phyloP scores from a whole-genome alignment of 257 asterid species.

The Gentiana straminea region DNA sequence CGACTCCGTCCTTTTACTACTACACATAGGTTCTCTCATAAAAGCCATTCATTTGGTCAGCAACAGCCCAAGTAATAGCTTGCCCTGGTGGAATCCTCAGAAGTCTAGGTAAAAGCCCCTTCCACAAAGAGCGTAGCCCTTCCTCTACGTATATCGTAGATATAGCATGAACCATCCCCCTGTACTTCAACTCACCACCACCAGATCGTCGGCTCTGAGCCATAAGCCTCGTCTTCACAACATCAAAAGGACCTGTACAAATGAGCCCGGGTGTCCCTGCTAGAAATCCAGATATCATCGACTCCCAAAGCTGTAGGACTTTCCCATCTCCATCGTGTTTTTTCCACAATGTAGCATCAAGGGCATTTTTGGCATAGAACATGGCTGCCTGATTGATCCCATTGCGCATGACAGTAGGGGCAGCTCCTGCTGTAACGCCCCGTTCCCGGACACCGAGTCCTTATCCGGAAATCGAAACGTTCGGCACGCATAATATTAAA shows the following conservation, averaged over 20 bases:
- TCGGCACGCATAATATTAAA: no score
- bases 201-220: constrained; percentile 62
- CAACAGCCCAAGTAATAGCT: constrained; percentile 96
- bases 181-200: constrained; percentile 50
- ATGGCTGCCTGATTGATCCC: constrained; percentile 98
- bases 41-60: constrained; percentile 83
- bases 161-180: constrained; percentile 90
- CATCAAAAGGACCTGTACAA: constrained; percentile 97
- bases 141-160: constrained; percentile 66
- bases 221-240: constrained; percentile 95
- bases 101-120: constrained; percentile 78
- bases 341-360: constrained; percentile 68
- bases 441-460: no score
- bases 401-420: constrained; percentile 97
- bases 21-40: constrained; percentile 40
- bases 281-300: constrained; percentile 91
- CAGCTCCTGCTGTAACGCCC: constrained; percentile 95
- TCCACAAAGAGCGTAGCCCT: constrained; percentile 82
- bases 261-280: constrained; percentile 94
- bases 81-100: constrained; percentile 99
- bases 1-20: no score
- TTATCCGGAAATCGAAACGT: no score
- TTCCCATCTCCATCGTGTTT: constrained; percentile 81
- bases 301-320: constrained; percentile 80
- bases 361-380: constrained; percentile 90